Percentiles rank a stretch among this genome's conserved stretches.
Evolutionary conservation across 2,329 filamentous ascomycete genomes (phyloP).

Genomic region (Fusarium mangiferae): DNA sequence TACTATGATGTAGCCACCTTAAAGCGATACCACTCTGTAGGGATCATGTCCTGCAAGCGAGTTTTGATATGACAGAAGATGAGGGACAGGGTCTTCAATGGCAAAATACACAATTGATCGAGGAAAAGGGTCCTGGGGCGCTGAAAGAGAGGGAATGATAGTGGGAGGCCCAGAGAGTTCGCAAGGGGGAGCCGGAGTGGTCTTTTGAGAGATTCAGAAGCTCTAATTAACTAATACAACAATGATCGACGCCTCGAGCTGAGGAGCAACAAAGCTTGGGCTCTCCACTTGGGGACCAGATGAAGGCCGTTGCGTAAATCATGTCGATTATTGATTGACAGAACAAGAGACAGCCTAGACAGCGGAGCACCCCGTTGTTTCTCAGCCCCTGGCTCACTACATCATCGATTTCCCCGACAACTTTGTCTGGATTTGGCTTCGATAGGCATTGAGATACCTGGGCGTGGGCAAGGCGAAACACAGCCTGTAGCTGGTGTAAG

Average conservation of each 20-base stretch:
- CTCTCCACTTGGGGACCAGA: constrained; percentile 29
- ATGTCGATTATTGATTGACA: constrained; percentile 20
- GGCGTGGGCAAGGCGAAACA: constrained; percentile 13
- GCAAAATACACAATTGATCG: constrained; percentile 6
- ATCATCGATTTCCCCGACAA: constrained; percentile 37
- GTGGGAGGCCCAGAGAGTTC: neutral
- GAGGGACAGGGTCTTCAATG: neutral
- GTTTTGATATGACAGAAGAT: constrained; percentile 18
- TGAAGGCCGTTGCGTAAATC: constrained; percentile 23
- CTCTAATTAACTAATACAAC: constrained; percentile 32
- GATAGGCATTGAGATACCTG: constrained; percentile 3
- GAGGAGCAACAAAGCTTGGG: constrained; percentile 23
- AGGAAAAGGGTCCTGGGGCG: neutral
- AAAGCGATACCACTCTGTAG: constrained; percentile 36
- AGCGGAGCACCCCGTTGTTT: constrained; percentile 35
- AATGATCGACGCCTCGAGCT: constrained; percentile 32
- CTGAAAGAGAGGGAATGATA: neutral
- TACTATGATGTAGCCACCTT: constrained; percentile 44
- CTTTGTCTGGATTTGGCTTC: constrained; percentile 1
- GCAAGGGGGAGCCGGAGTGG: neutral
- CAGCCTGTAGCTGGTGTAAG: constrained; percentile 8
- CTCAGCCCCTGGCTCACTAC: constrained; percentile 40
- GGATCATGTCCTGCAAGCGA: constrained; percentile 39
- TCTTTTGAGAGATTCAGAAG: constrained; percentile 7
- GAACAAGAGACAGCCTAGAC: constrained; percentile 6